Conservation (phyloP, 257 asterid species). For the Nicotiana undulata region DNA sequence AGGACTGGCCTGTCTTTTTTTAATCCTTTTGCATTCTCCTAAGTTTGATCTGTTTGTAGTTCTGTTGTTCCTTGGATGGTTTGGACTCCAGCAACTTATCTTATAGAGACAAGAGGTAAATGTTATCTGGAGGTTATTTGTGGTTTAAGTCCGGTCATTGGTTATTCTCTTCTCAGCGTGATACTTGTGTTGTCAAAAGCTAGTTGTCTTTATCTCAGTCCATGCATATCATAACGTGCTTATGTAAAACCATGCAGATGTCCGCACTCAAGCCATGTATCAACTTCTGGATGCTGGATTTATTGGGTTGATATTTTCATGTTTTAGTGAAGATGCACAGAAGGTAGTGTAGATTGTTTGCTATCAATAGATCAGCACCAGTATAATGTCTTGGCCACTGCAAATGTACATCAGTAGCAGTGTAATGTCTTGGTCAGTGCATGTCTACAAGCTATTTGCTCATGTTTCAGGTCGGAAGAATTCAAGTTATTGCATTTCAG, state of each 20-base stretch:
- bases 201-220: background rate
- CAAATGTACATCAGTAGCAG: background rate
- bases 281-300: conserved; percentile 98
- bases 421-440: background rate
- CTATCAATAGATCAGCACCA: conserved; percentile 1
- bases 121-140: background rate
- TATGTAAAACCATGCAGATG: conserved; percentile 48
- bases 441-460: background rate
- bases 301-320: conserved; percentile 94
- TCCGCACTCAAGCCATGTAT: conserved; percentile 96
- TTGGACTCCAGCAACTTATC: background rate
- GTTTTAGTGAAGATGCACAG: conserved; percentile 97
- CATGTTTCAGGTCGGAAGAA: conserved; percentile 76
- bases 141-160: background rate
- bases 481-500: conserved; percentile 94
- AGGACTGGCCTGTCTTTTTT: background rate
- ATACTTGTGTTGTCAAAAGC: too few species aligned
- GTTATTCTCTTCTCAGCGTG: too few species aligned
- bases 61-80: background rate
- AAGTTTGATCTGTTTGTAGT: background rate
- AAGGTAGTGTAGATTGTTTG: conserved; percentile 43
- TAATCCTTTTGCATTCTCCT: background rate
- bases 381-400: background rate
- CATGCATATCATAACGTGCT: background rate
- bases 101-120: background rate